phyloP scores from a whole-genome alignment of 176 grass and related monocot species.

The Alloteropsis semialata region DNA sequence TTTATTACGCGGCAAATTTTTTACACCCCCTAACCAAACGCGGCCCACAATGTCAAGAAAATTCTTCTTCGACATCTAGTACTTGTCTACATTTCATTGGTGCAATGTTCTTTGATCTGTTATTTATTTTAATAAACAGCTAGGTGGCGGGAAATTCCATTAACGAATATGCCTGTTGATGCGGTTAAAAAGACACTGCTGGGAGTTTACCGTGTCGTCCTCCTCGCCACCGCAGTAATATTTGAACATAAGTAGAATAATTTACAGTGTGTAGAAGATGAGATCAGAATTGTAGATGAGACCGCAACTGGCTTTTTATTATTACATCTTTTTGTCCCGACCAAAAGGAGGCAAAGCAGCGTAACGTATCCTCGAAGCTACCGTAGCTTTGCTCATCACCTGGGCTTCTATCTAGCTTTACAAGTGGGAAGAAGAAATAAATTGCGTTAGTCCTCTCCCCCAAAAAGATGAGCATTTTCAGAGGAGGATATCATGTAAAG shows the following conservation, averaged over 20 bases:
- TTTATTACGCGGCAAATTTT: too few species aligned
- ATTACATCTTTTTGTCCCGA: background rate
- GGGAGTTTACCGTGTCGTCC: background rate
- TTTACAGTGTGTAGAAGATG: too few species aligned
- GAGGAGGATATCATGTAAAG: background rate
- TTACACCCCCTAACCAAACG: too few species aligned
- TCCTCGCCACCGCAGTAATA: background rate
- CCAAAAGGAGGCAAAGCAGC: constrained; percentile 6
- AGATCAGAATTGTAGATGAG: too few species aligned
- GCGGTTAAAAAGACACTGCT: background rate
- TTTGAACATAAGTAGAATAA: background rate
- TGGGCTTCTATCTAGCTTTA: background rate
- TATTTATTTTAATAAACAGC: background rate
- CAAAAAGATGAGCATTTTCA: background rate
- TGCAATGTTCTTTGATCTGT: background rate
- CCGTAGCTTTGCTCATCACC: constrained; percentile 3
- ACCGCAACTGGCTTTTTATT: background rate
- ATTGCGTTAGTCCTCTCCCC: background rate
- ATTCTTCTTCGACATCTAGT: background rate
- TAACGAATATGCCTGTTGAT: constrained; percentile 2
- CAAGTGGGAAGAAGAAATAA: constrained; percentile 2
- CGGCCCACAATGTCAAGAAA: background rate
- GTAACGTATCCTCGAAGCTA: constrained; percentile 21
- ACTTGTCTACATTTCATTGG: constrained; percentile 21
- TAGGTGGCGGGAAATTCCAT: background rate